phyloP scores from a whole-genome alignment of 768 basidiomycete genomes.

The Pulveroboletus ravenelii region DNA sequence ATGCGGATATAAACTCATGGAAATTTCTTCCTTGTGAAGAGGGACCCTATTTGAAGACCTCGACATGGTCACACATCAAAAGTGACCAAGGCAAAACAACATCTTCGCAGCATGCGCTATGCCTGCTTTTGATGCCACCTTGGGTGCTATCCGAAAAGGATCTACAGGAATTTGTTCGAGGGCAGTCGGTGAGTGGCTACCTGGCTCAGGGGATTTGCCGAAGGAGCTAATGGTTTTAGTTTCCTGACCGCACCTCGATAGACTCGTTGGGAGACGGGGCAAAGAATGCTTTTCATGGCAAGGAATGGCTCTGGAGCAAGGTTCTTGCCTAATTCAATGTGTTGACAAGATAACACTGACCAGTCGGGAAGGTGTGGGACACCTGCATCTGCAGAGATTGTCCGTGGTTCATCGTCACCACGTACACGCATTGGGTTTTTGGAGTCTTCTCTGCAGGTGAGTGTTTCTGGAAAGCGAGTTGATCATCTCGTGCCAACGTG shows the following conservation, averaged over 20 bases:
- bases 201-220: background rate
- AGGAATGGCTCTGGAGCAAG: constrained; percentile 58
- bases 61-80: constrained; percentile 24
- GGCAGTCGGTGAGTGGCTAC: constrained; percentile 17
- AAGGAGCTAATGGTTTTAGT: constrained; percentile 10
- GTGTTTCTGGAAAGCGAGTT: constrained; percentile 3
- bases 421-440: constrained; percentile 41
- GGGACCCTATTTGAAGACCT: constrained; percentile 21
- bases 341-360: constrained; percentile 4
- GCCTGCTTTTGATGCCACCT: constrained; percentile 36
- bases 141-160: constrained; percentile 36
- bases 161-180: constrained; percentile 29
- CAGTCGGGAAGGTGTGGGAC: constrained; percentile 35
- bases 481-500: background rate
- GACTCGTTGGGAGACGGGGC: constrained; percentile 2
- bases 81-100: constrained; percentile 11
- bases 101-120: constrained; percentile 16
- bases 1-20: constrained; percentile 28
- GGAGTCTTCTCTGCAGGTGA: constrained; percentile 38
- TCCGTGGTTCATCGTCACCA: constrained; percentile 40
- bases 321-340: constrained; percentile 9
- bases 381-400: constrained; percentile 32
- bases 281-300: constrained; percentile 24
- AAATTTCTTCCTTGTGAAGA: constrained; percentile 24
- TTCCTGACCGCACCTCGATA: constrained; percentile 15